phyloP scores from a whole-genome alignment of 2,329 filamentous ascomycete genomes.

The Aspergillus piperis region DNA sequence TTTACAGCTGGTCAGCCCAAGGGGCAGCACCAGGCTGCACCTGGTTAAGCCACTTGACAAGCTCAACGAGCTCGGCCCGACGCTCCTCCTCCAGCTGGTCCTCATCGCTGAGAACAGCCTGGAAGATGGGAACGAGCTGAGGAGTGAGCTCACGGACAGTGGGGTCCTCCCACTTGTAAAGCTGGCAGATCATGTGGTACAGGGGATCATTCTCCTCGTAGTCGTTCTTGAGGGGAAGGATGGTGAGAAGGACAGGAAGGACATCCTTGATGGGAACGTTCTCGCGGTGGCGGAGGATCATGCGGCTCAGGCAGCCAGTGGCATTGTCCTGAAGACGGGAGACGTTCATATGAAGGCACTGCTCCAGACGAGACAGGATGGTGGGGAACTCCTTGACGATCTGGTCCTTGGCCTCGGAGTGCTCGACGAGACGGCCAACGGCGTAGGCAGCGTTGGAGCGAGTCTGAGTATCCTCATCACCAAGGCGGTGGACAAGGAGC shows the following conservation, averaged over 20 bases:
- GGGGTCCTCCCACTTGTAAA: slow-evolving; percentile 60
- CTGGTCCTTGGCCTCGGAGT: slow-evolving; percentile 72
- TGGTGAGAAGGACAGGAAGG: slow-evolving; percentile 73
- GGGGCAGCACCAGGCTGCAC: slow-evolving; percentile 44
- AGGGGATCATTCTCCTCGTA: slow-evolving; percentile 96
- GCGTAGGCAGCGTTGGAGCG: slow-evolving; percentile 96
- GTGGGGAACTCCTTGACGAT: slow-evolving; percentile 73
- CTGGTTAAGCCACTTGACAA: slow-evolving; percentile 52
- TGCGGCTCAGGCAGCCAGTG: slow-evolving; percentile 83
- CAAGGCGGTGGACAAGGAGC: slow-evolving; percentile 79
- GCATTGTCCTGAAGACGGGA: slow-evolving; percentile 90
- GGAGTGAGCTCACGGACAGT: slow-evolving; percentile 50
- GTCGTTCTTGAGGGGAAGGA: slow-evolving; percentile 87
- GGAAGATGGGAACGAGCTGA: slow-evolving; percentile 50
- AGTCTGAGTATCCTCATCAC: slow-evolving; percentile 85
- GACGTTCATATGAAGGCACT: slow-evolving; percentile 73
- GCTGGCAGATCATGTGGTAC: slow-evolving; percentile 83
- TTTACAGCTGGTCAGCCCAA: slow-evolving; percentile 43
- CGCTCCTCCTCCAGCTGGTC: slow-evolving; percentile 53
- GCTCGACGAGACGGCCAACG: slow-evolving; percentile 78
- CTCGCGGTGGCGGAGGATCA: slow-evolving; percentile 88
- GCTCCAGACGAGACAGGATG: slow-evolving; percentile 84
- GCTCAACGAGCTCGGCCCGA: slow-evolving; percentile 48
- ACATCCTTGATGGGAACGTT: slow-evolving; percentile 78
- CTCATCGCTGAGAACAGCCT: slow-evolving; percentile 48